These are phyloP conservation scores for Curvularia hawaiiensis DNA, from an alignment of 2,329 filamentous ascomycete genomes.

Conservation along the genomic window DNA sequence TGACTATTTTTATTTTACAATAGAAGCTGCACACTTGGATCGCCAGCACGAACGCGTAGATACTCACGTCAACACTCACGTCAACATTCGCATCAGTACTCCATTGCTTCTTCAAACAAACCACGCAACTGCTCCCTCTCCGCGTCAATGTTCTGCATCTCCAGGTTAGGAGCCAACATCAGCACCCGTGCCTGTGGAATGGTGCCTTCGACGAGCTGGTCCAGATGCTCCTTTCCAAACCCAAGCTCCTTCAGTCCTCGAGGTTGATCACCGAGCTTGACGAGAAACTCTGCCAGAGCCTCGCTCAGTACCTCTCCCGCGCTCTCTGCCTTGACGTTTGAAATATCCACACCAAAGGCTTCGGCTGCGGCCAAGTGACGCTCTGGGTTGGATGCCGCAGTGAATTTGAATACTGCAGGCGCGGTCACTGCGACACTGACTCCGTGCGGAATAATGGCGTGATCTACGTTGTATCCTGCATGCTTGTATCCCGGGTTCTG, in stretches of 20 bases:
- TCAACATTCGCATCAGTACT: conserved; percentile 28
- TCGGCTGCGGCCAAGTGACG: conserved; percentile 89
- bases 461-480: conserved; percentile 76
- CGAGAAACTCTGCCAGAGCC: conserved; percentile 79
- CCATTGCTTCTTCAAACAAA: conserved; percentile 56
- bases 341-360: conserved; percentile 87
- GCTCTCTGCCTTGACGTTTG: conserved; percentile 83
- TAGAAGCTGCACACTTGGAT: neutral
- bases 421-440: conserved; percentile 94
- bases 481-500: conserved; percentile 94
- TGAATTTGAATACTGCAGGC: conserved; percentile 93
- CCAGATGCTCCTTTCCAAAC: conserved; percentile 76
- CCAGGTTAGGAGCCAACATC: conserved; percentile 84
- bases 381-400: conserved; percentile 87
- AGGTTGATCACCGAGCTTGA: conserved; percentile 87
- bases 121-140: conserved; percentile 56
- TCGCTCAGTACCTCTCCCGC: conserved; percentile 89
- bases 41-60: conserved; percentile 10
- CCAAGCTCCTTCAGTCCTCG: conserved; percentile 82
- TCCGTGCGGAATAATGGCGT: conserved; percentile 90
- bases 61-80: conserved; percentile 5
- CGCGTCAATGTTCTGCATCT: conserved; percentile 51
- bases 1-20: neutral
- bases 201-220: conserved; percentile 88
- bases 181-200: conserved; percentile 89